Conservation (phyloP, 176 grass and related monocot genomes). For the Eleusine indica region DNA sequence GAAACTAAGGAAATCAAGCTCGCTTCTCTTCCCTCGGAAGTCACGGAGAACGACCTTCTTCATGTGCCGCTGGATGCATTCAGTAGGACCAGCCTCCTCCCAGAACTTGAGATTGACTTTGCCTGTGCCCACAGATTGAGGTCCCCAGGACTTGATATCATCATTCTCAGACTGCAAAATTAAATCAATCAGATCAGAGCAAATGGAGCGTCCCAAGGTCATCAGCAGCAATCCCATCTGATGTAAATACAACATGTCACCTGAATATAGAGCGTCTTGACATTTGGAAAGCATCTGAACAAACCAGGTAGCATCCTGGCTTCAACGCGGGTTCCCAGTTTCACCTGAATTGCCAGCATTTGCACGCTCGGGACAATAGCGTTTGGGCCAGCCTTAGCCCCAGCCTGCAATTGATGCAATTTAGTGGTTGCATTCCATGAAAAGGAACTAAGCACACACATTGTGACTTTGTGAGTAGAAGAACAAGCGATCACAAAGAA, state of each 20-base stretch:
- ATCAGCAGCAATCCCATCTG: neutral
- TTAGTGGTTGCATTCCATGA: neutral
- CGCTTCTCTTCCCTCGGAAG: conserved; percentile 1
- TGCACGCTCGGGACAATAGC: neutral
- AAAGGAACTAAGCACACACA: neutral
- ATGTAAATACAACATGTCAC: neutral
- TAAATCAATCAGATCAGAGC: neutral
- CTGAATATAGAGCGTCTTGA: neutral
- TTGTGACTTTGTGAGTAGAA: neutral
- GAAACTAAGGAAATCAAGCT: conserved; percentile 32
- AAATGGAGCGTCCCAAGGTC: neutral
- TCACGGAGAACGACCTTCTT: conserved; percentile 27
- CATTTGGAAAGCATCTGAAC: conserved; percentile 21
- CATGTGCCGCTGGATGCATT: conserved; percentile 16
- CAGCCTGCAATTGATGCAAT: neutral
- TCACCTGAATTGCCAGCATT: conserved; percentile 17
- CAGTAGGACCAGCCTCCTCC: neutral
- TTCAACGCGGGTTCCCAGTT: neutral
- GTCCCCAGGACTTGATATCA: neutral
- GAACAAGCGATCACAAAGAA: neutral
- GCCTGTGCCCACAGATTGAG: neutral
- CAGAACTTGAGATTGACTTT: conserved; percentile 18
- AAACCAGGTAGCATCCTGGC: conserved; percentile 12
- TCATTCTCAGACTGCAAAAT: conserved; percentile 20
- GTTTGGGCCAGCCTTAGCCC: neutral